phyloP scores from a whole-genome alignment of 2,329 filamentous ascomycete genomes.

The Arthrobotrys sinensis region DNA sequence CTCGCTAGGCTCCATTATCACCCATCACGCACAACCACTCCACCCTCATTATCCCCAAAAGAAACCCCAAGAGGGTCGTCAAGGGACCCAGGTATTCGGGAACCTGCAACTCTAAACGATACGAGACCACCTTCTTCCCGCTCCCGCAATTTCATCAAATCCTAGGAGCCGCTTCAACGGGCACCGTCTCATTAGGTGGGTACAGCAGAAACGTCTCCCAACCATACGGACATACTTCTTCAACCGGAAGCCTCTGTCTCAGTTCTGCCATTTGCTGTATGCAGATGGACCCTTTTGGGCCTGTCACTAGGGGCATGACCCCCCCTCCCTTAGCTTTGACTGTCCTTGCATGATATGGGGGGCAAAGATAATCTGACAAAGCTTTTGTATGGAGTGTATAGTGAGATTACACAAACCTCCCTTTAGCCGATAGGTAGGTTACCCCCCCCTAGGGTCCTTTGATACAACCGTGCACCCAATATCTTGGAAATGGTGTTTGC shows the following conservation, averaged over 20 bases:
- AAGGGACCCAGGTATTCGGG: slow-evolving; percentile 26
- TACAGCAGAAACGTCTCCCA: slow-evolving; percentile 13
- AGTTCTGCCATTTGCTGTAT: slow-evolving; percentile 25
- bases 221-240: slow-evolving; percentile 49
- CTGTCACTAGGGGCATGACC: slow-evolving; percentile 6
- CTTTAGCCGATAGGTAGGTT: slow-evolving; percentile 29
- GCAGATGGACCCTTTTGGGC: slow-evolving; percentile 6
- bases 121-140: slow-evolving; percentile 24
- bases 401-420: slow-evolving; percentile 17
- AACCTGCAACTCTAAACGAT: slow-evolving; percentile 16
- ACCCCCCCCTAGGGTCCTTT: slow-evolving; percentile 14
- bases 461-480: slow-evolving; percentile 8
- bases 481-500: slow-evolving; percentile 4
- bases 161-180: background rate
- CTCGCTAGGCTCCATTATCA: slow-evolving; percentile 16
- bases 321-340: background rate
- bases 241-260: slow-evolving; percentile 32
- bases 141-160: slow-evolving; percentile 28
- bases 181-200: slow-evolving; percentile 16
- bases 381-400: slow-evolving; percentile 24
- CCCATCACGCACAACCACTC: background rate
- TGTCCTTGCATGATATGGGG: slow-evolving; percentile 9
- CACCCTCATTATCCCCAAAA: background rate
- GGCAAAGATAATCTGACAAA: slow-evolving; percentile 22
- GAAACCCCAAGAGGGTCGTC: slow-evolving; percentile 2